Evolutionary conservation across 345 rosid genomes (phyloP).

Genomic region (Euphorbia pulcherrima): DNA sequence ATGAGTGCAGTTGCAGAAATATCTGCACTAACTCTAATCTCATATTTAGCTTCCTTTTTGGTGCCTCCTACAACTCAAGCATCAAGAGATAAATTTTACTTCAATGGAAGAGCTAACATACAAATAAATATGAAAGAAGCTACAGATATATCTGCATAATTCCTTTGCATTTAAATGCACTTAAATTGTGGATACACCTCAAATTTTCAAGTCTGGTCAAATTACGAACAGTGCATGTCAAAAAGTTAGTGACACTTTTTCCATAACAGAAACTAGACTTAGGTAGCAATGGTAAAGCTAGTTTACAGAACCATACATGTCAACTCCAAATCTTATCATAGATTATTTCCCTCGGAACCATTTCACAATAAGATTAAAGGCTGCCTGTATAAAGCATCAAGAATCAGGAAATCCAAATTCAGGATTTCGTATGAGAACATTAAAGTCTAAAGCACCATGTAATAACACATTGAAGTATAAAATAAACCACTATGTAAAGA

Average conservation of each 20-base stretch:
- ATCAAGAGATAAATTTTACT: constrained; percentile 11
- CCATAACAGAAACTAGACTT: background rate
- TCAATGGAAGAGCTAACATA: background rate
- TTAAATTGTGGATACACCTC: background rate
- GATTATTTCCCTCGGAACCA: too few relatives aligned
- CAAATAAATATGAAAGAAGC: background rate
- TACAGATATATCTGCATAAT: background rate
- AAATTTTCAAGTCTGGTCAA: background rate
- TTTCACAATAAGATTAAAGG: too few relatives aligned
- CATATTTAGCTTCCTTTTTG: constrained; percentile 79
- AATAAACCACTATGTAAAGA: background rate
- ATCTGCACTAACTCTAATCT: constrained; percentile 58
- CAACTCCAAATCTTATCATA: background rate
- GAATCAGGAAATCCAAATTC: background rate
- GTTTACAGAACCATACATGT: constrained; percentile 2
- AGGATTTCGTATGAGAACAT: background rate
- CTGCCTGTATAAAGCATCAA: background rate
- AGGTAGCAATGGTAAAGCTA: background rate
- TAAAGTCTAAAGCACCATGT: background rate
- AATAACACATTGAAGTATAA: too few relatives aligned
- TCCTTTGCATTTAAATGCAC: background rate
- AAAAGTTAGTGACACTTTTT: background rate
- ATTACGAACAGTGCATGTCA: background rate
- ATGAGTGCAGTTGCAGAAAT: background rate
- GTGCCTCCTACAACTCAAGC: constrained; percentile 59